A percentile compares a stretch with the other conserved stretches of the same genome.
phyloP scores from a whole-genome alignment of 1,284 basidiomycete species.

The Ceratorhiza oryzae-sativae region DNA sequence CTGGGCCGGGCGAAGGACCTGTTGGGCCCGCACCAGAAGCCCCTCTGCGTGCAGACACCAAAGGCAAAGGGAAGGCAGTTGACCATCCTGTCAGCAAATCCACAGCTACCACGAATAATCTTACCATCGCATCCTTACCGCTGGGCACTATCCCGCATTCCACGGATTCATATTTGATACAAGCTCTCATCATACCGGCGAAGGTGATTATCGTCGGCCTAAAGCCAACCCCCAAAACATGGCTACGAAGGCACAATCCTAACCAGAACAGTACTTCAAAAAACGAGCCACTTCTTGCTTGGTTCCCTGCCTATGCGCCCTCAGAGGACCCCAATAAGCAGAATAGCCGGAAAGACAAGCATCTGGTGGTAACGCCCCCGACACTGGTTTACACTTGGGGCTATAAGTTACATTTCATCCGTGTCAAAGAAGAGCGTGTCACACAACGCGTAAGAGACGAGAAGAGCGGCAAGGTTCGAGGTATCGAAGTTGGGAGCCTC shows the following conservation, averaged over 20 bases:
- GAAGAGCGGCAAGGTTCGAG: conserved; percentile 65
- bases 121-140: conserved; percentile 84
- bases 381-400: conserved; percentile 87
- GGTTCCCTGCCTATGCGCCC: conserved; percentile 63
- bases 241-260: conserved; percentile 80
- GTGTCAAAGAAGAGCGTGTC: conserved; percentile 67
- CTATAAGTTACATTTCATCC: conserved; percentile 66
- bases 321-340: conserved; percentile 18
- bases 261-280: conserved; percentile 57
- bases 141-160: conserved; percentile 77
- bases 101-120: conserved; percentile 52
- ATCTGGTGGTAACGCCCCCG: conserved; percentile 56
- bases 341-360: conserved; percentile 45
- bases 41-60: conserved; percentile 21
- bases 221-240: conserved; percentile 91
- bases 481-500: conserved; percentile 68
- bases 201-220: conserved; percentile 94
- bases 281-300: conserved; percentile 63
- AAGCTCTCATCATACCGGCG: conserved; percentile 86
- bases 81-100: background rate
- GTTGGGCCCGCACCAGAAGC: conserved; percentile 32
- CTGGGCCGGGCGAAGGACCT: conserved; percentile 57
- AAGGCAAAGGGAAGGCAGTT: conserved; percentile 30
- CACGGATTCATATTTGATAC: conserved; percentile 83
- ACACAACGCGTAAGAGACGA: conserved; percentile 60